Conservation (phyloP, 441 rosid genomes). For the Pelargonium cotyledonis region DNA sequence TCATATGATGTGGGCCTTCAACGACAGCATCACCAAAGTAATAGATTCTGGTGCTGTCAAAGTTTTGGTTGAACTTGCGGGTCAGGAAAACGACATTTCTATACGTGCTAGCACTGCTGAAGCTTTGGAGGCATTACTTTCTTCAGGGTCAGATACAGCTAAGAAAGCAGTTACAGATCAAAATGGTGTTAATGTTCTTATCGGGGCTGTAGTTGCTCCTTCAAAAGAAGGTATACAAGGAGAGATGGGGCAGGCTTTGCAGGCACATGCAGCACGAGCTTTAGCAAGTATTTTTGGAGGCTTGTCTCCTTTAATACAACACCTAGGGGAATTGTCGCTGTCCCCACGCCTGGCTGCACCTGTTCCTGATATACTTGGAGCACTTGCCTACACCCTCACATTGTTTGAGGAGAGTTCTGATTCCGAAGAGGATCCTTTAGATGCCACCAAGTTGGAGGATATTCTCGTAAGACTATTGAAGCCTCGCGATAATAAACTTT, state of each 20-base stretch:
- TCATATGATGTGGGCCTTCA: constrained; percentile 57
- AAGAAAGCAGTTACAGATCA: constrained; percentile 56
- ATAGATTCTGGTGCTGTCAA: constrained; percentile 71
- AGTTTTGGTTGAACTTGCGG: constrained; percentile 59
- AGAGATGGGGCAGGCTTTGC: constrained; percentile 52
- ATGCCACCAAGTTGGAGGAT: constrained; percentile 53
- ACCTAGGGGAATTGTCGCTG: constrained; percentile 63
- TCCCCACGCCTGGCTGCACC: constrained; percentile 73
- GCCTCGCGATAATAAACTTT: constrained; percentile 59
- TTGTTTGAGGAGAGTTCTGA: constrained; percentile 43
- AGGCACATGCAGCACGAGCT: constrained; percentile 62
- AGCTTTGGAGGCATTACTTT: constrained; percentile 66
- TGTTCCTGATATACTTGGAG: constrained; percentile 73
- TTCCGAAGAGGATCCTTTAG: constrained; percentile 41
- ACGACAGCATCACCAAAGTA: constrained; percentile 54
- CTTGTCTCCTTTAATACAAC: constrained; percentile 56
- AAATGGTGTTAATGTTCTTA: constrained; percentile 58
- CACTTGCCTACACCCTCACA: constrained; percentile 80
- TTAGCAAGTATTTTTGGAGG: constrained; percentile 78
- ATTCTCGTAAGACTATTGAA: constrained; percentile 51
- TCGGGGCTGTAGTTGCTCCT: constrained; percentile 76
- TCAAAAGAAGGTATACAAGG: constrained; percentile 79
- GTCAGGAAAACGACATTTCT: constrained; percentile 44
- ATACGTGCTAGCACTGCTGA: constrained; percentile 78
- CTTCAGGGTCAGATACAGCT: constrained; percentile 57